These are phyloP conservation scores for Triangularia verruculosa DNA, from an alignment of 2,329 filamentous ascomycete species.

Conservation along the genomic window DNA sequence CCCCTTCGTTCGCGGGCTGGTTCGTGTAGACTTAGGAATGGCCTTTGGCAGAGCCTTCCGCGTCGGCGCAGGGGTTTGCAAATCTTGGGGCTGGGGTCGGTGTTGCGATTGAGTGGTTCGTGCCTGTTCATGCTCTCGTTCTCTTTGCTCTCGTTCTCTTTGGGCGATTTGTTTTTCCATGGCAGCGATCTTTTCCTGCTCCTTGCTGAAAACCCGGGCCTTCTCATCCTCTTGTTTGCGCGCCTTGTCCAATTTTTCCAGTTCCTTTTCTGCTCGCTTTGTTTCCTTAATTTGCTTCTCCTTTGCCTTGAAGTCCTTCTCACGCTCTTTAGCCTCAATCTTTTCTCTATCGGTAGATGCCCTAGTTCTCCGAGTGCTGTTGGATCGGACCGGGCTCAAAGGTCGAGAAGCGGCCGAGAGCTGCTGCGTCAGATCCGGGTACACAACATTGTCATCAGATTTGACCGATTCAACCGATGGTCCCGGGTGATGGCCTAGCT, in stretches of 20 bases:
- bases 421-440: constrained; percentile 46
- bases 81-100: constrained; percentile 20
- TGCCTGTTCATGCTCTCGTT: constrained; percentile 7
- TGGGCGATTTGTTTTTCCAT: constrained; percentile 54
- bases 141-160: constrained; percentile 46
- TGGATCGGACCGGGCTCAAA: constrained; percentile 42
- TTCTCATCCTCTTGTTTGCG: constrained; percentile 41
- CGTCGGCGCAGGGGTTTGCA: constrained; percentile 32
- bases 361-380: constrained; percentile 49
- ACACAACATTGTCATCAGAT: constrained; percentile 38
- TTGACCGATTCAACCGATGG: constrained; percentile 50
- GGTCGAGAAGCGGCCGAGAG: constrained; percentile 32
- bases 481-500: constrained; percentile 42
- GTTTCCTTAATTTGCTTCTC: constrained; percentile 56
- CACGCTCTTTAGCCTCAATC: constrained; percentile 60
- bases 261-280: constrained; percentile 59
- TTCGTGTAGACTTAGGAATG: constrained; percentile 44
- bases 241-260: constrained; percentile 68
- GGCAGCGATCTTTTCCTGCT: constrained; percentile 25
- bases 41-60: constrained; percentile 35
- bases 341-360: constrained; percentile 60
- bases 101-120: constrained; percentile 4
- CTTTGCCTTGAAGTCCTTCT: constrained; percentile 50
- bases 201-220: constrained; percentile 22
- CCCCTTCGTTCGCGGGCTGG: constrained; percentile 48